phyloP scores from a whole-genome alignment of 2,329 filamentous ascomycete genomes.

The Verruconis gallopava region DNA sequence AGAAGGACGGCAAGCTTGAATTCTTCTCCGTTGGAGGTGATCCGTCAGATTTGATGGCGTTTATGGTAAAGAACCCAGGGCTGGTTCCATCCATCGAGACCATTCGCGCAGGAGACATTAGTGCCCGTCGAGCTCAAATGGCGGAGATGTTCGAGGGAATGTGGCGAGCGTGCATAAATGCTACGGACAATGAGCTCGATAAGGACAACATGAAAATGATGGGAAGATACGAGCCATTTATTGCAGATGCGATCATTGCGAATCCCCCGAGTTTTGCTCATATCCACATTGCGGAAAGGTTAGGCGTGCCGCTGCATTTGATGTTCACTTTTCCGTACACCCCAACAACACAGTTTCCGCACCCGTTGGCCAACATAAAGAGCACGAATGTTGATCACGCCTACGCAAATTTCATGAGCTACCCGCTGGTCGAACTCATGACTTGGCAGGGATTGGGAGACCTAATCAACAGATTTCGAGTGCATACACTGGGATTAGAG shows the following conservation, averaged over 20 bases:
- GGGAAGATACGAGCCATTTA: conserved; percentile 54
- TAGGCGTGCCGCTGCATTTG: conserved; percentile 63
- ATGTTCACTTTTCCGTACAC: conserved; percentile 97
- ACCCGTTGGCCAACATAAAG: conserved; percentile 73
- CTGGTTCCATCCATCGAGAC: conserved; percentile 63
- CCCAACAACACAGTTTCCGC: conserved; percentile 71
- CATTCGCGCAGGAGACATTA: conserved; percentile 60
- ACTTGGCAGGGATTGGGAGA: conserved; percentile 89
- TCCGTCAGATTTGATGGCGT: conserved; percentile 70
- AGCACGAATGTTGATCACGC: conserved; percentile 60
- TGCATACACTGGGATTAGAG: conserved; percentile 60
- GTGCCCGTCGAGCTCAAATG: conserved; percentile 54
- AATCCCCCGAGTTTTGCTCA: conserved; percentile 70
- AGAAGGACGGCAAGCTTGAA: conserved; percentile 58
- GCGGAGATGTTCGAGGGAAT: conserved; percentile 74
- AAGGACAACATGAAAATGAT: conserved; percentile 48
- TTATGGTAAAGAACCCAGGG: conserved; percentile 76
- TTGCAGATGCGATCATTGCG: conserved; percentile 70
- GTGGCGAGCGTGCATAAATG: conserved; percentile 65
- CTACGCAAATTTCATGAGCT: conserved; percentile 73
- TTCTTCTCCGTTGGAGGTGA: conserved; percentile 74
- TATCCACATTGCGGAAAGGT: conserved; percentile 60
- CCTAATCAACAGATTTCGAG: conserved; percentile 77
- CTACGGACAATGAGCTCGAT: conserved; percentile 56
- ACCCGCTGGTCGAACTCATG: conserved; percentile 77